Evolutionary conservation across 139 green algal genomes (phyloP).

Genomic region (Chlamydomonas incerta): DNA sequence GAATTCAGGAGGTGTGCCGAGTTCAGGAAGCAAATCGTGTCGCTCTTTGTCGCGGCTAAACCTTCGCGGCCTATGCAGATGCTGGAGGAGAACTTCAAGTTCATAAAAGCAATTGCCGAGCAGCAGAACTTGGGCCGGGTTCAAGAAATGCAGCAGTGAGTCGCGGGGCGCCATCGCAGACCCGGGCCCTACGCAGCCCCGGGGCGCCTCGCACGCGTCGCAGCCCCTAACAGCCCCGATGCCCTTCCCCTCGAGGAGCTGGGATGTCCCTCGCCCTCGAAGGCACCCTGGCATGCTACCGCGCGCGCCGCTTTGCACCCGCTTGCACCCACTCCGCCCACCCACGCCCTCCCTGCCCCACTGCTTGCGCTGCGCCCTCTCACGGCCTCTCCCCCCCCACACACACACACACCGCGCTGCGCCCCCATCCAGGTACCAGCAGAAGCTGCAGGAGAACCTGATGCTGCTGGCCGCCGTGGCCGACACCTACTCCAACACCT

Average conservation of each 20-base stretch:
- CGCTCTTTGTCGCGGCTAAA: not conserved
- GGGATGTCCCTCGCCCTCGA: not conserved
- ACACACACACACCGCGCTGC: too few species aligned
- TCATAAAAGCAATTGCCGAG: slow-evolving; percentile 59
- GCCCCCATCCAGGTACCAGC: slow-evolving; percentile 47
- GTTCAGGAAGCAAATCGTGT: not conserved
- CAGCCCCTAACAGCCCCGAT: not conserved
- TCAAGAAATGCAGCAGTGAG: slow-evolving; percentile 54
- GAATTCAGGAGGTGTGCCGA: slow-evolving; percentile 32
- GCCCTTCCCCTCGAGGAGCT: not conserved
- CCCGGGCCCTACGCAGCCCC: too few species aligned
- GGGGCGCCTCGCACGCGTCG: not conserved
- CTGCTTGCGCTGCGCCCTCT: too few species aligned
- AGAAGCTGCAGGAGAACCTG: slow-evolving; percentile 55
- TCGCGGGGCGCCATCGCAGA: too few species aligned
- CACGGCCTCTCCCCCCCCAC: too few species aligned
- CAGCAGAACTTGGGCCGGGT: slow-evolving; percentile 57
- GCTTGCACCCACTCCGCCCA: too few species aligned
- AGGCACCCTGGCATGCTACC: not conserved
- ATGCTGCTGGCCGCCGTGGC: slow-evolving; percentile 55
- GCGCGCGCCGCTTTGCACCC: too few species aligned
- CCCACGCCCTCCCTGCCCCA: not conserved
- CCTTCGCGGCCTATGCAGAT: slow-evolving; percentile 24
- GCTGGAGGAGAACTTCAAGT: slow-evolving; percentile 62
- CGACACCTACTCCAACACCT: slow-evolving; percentile 25